Evolutionary conservation across 805 yeast genomes (phyloP).

Genomic region (Sungouiella blattae): DNA sequence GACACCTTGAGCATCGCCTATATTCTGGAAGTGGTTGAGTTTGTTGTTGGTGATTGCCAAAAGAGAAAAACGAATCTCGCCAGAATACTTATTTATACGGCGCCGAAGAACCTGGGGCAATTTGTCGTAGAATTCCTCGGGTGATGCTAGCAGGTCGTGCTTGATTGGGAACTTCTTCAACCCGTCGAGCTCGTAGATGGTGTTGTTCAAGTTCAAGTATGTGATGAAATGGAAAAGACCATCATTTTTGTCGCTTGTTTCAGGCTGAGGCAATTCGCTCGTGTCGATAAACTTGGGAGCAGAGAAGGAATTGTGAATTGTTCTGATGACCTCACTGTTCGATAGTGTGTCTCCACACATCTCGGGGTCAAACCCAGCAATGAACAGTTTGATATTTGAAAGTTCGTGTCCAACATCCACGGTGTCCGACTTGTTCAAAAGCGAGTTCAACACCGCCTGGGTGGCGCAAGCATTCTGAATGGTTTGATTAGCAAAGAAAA

Average conservation of each 20-base stretch:
- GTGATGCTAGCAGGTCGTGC: conserved; percentile 39
- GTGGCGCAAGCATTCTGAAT: conserved; percentile 75
- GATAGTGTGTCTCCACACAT: conserved; percentile 60
- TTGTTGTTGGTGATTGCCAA: conserved; percentile 52
- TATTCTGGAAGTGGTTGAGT: conserved; percentile 31
- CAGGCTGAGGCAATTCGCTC: conserved; percentile 29
- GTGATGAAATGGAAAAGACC: conserved; percentile 62
- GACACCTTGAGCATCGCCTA: conserved; percentile 39
- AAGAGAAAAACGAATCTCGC: conserved; percentile 55
- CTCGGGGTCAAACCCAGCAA: conserved; percentile 50
- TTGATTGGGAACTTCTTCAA: conserved; percentile 51
- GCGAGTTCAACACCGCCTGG: conserved; percentile 59
- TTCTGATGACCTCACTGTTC: conserved; percentile 53
- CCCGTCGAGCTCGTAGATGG: conserved; percentile 62
- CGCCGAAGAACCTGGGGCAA: conserved; percentile 43
- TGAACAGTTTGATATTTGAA: conserved; percentile 46
- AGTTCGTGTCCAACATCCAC: conserved; percentile 50
- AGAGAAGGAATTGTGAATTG: conserved; percentile 59
- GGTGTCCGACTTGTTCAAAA: conserved; percentile 40
- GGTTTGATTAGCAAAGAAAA: conserved; percentile 62
- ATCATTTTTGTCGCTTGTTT: conserved; percentile 38
- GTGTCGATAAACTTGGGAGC: conserved; percentile 50
- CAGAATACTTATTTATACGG: conserved; percentile 43
- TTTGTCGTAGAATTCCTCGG: conserved; percentile 40
- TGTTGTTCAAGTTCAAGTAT: conserved; percentile 42